Base-by-base conservation (phyloP, 768 basidiomycete genomes). In the Chalciporus piperatus region DNA sequence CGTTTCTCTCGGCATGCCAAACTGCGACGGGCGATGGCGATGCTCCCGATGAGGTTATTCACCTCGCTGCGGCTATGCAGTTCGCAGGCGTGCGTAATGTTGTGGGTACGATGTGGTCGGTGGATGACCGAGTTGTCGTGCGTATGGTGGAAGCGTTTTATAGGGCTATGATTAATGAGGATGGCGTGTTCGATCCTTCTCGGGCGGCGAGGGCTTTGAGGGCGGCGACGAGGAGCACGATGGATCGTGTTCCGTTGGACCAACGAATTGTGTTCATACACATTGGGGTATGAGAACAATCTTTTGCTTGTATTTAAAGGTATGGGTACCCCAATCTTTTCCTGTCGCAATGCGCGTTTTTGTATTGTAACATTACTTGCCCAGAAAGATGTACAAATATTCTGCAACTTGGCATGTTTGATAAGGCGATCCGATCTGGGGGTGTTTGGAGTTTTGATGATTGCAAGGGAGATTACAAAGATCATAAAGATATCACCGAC, bases 91-190 rank as follows among this genome's bases (percentile, higher is more conserved):
- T 57, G 33, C 45, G 54, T 13, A 62, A 60, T 17, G 68, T 69
- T 2, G 49, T 70, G 10, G 70, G 62, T 38, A 70, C 69, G 39
- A 62, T 64, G 63, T 66, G 66, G 68, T 54, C 56, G 13, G 65
- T 70, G 20, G 54, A 59, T 0, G 70, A 69, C 37, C 17, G 38
- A 13, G 55, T 55, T 6, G 65, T 56, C 2, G 25, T 42, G 16
- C 17, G 56, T 20, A 62, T 22, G 3, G 47, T 52, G 10, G 37
- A 44, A 25, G 58, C 53, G 11, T 62, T 65, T 52, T 65, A 64
- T 41, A 48, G 49, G 13, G 51, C 41, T 39, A 58, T 63, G 54
- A 48, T 59, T 8, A 30, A 42, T 0, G 48, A 56, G 17, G 44
- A 56, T 16, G 63, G 54, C 12, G 28, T 41, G 13, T 53, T 59